A percentile compares a stretch with the other conserved stretches of the same genome.
phyloP scores from a whole-genome alignment of 306 rosid genomes.

The Medicago lupulina region DNA sequence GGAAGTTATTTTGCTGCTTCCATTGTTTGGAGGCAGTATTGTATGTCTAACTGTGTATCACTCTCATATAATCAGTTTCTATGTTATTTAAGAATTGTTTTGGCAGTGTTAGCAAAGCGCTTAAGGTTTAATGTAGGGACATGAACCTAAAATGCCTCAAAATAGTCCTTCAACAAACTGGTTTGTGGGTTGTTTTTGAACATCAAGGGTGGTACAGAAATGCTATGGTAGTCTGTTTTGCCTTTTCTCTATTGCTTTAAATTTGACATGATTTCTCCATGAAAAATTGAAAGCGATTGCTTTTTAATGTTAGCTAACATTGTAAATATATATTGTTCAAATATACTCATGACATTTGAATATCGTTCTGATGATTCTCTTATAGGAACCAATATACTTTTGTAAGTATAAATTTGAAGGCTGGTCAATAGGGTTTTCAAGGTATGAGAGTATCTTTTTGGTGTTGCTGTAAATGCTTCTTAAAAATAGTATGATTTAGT shows the following conservation, averaged over 20 bases:
- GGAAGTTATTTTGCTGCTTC: conserved; percentile 8
- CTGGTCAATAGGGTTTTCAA: conserved; percentile 38
- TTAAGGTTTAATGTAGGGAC: conserved; percentile 2
- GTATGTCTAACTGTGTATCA: conserved; percentile 14
- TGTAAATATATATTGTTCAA: conserved; percentile 3
- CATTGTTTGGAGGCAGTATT: conserved; percentile 1
- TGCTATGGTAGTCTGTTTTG: conserved; percentile 13
- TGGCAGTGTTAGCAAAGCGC: conserved; percentile 30
- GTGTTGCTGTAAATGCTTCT: conserved; percentile 26
- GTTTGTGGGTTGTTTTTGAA: background rate
- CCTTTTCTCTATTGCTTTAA: conserved; percentile 20
- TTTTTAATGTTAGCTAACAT: background rate
- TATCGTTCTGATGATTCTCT: conserved; percentile 28
- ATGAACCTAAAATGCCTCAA: conserved; percentile 1
- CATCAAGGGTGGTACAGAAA: conserved; percentile 3
- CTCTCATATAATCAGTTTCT: background rate
- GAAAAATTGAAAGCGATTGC: conserved; percentile 14
- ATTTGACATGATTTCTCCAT: conserved; percentile 11
- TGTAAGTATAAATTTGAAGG: conserved; percentile 41
- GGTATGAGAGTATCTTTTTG: conserved; percentile 43
- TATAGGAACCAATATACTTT: conserved; percentile 42
- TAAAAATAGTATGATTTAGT: background rate
- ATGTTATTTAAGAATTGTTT: conserved; percentile 19
- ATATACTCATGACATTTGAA: conserved; percentile 32
- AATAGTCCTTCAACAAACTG: conserved; percentile 11